Percentiles rank a stretch among this genome's conserved stretches.
These are phyloP conservation scores for Zymoseptoria crescenta DNA, from an alignment of 2,329 filamentous ascomycete species.

Conservation along the genomic window DNA sequence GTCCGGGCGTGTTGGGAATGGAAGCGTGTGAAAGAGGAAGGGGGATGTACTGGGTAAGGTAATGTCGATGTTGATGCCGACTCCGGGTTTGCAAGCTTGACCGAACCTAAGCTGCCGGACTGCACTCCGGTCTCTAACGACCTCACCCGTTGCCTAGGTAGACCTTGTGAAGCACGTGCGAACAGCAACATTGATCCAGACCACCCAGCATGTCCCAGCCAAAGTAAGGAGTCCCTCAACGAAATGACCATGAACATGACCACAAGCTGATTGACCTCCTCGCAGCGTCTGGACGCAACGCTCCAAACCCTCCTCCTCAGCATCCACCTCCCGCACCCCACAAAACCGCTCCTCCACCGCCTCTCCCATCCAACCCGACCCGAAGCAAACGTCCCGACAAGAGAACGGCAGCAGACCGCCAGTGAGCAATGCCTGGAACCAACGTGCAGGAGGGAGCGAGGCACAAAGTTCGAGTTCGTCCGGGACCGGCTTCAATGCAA, in stretches of 20 bases:
- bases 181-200: background rate
- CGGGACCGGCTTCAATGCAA: slow-evolving; percentile 36
- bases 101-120: too few relatives aligned
- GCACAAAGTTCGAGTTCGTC: slow-evolving; percentile 23
- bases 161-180: background rate
- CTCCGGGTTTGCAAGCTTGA: too few relatives aligned
- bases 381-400: slow-evolving; percentile 1
- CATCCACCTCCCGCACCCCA: slow-evolving; percentile 19
- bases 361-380: slow-evolving; percentile 17
- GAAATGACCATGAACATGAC: background rate
- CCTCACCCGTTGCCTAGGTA: background rate
- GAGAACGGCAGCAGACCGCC: slow-evolving; percentile 8
- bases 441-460: slow-evolving; percentile 11
- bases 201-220: slow-evolving; percentile 1
- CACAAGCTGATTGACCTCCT: background rate
- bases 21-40: background rate
- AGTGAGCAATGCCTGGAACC: slow-evolving; percentile 13
- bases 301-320: slow-evolving; percentile 7
- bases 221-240: slow-evolving; percentile 2
- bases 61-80: background rate
- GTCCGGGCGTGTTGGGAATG: too few relatives aligned
- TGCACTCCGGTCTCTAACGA: background rate
- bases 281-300: slow-evolving; percentile 8
- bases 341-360: slow-evolving; percentile 24
- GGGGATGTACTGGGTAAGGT: too few relatives aligned